These are phyloP conservation scores for Aspergillus carlsbadensis DNA, from an alignment of 495 filamentous ascomycete species.

Conservation along the genomic window DNA sequence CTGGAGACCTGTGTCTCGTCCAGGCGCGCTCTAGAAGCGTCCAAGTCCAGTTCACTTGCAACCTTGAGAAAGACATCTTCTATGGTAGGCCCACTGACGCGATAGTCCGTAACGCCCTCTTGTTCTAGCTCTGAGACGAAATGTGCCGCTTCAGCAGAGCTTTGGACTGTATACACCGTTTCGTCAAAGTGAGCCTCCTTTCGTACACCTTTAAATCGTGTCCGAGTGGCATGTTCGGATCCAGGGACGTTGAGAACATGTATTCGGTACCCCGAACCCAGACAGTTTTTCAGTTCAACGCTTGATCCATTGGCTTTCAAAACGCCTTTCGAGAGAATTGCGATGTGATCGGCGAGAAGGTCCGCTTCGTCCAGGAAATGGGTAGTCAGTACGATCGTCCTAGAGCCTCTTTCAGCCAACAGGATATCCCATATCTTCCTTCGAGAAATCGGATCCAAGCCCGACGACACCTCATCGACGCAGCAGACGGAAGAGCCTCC, in stretches of 20 bases:
- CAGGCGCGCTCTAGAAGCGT: conserved; percentile 31
- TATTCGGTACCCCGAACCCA: conserved; percentile 76
- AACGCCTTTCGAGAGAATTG: conserved; percentile 70
- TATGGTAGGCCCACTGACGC: conserved; percentile 80
- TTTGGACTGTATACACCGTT: conserved; percentile 64
- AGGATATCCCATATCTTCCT: conserved; percentile 91
- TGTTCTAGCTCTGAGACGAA: conserved; percentile 68
- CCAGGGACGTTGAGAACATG: conserved; percentile 58
- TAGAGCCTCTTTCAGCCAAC: conserved; percentile 69
- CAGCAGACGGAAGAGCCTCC: conserved; percentile 82
- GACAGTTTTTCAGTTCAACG: conserved; percentile 67
- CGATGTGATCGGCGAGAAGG: conserved; percentile 73
- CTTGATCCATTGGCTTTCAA: conserved; percentile 72
- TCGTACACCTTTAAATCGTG: conserved; percentile 51
- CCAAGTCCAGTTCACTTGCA: conserved; percentile 57
- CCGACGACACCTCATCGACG: conserved; percentile 83
- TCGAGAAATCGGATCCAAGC: conserved; percentile 76
- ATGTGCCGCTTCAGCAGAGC: conserved; percentile 59
- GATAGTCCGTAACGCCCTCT: conserved; percentile 63
- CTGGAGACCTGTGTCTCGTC: neutral
- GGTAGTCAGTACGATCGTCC: conserved; percentile 82
- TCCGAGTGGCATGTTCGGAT: conserved; percentile 24
- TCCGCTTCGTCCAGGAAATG: conserved; percentile 83
- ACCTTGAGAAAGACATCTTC: conserved; percentile 85
- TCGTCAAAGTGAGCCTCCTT: conserved; percentile 64